Percentiles rank a stretch among this genome's conserved stretches.
Evolutionary conservation across 805 yeast genomes (phyloP).

Genomic region (Cyberlindnera amylophila): DNA sequence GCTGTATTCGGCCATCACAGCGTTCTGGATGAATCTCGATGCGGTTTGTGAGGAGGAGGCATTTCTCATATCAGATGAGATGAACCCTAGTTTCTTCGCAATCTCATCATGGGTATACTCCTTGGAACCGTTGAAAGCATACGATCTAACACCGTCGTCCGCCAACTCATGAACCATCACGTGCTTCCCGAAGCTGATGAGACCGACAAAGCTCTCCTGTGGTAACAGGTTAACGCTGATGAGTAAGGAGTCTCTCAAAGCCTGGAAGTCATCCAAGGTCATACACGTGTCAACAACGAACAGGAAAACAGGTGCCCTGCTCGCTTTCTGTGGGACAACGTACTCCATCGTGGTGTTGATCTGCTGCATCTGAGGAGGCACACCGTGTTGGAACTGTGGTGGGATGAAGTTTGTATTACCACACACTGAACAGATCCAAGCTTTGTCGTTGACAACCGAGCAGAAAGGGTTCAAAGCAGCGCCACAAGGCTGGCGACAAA

Average conservation of each 20-base stretch:
- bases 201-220: slow-evolving; percentile 50
- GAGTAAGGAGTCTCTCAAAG: slow-evolving; percentile 48
- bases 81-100: slow-evolving; percentile 42
- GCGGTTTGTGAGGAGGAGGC: slow-evolving; percentile 1
- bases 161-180: slow-evolving; percentile 54
- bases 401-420: slow-evolving; percentile 41
- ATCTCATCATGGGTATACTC: slow-evolving; percentile 46
- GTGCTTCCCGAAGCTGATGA: slow-evolving; percentile 57
- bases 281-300: slow-evolving; percentile 57
- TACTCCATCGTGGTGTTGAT: slow-evolving; percentile 49
- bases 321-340: slow-evolving; percentile 19
- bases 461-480: slow-evolving; percentile 51
- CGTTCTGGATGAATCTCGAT: slow-evolving; percentile 18
- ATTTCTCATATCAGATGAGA: slow-evolving; percentile 31
- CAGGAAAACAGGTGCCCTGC: slow-evolving; percentile 38
- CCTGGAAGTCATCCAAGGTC: slow-evolving; percentile 45
- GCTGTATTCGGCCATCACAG: slow-evolving; percentile 41
- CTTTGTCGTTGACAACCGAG: slow-evolving; percentile 25
- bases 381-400: slow-evolving; percentile 30
- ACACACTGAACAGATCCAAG: slow-evolving; percentile 60
- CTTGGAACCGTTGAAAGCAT: slow-evolving; percentile 55
- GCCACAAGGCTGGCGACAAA: slow-evolving; percentile 50
- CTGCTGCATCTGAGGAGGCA: slow-evolving; percentile 14
- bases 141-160: slow-evolving; percentile 31
- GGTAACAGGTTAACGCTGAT: slow-evolving; percentile 48